Base-by-base conservation (phyloP, 345 rosid genomes). In the Viola odorata region DNA sequence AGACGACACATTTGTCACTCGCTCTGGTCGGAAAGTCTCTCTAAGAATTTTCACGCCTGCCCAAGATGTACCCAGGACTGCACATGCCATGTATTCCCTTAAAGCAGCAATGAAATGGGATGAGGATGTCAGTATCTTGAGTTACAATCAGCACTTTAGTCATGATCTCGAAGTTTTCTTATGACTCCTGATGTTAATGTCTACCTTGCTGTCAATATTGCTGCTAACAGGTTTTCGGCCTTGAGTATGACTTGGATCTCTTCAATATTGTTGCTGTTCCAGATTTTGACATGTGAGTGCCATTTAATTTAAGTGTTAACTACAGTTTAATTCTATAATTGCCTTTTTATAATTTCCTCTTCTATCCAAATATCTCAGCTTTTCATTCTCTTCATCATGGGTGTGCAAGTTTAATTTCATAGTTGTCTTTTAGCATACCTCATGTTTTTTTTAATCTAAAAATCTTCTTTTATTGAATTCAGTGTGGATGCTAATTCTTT, bases 81-180 rank as follows among this genome's bases (percentile, higher is more conserved):
- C 82, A 38, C 97, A 91, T 75, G 99, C 97, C 57, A 95, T 95
- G 99, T 91, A 85, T 81, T 82, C 99, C 32, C 83, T 95, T 56
- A 95, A 91, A 74, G 97, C 96, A 8, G 86, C 99, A 44, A 95
- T 91, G 97, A 95, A 91, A 74, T 95, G 99, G 99, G 99, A 95
- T 36, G 99, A 95, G 69, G 96, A 95, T 71, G 99, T 95, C 37
- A 65, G 87, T 74, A 50, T 75, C 37, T 42, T 61, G 53, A 45
- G 16, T 54, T 47, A 64, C 50, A 41, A 15, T 38, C n/a, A 15
- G 13, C 45, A 23, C 36, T 45, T 57, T 49, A 3, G 0, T 45
- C 7, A 41, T 14, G 53, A 45, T 56, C 12, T 51, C 32, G 12
- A 38, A 17, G 40, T 70, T 51, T 16, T 7, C 45, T 75, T 47